Evolutionary conservation across 2,329 filamentous ascomycete species (phyloP).

Genomic region (Aspergillus latus): DNA sequence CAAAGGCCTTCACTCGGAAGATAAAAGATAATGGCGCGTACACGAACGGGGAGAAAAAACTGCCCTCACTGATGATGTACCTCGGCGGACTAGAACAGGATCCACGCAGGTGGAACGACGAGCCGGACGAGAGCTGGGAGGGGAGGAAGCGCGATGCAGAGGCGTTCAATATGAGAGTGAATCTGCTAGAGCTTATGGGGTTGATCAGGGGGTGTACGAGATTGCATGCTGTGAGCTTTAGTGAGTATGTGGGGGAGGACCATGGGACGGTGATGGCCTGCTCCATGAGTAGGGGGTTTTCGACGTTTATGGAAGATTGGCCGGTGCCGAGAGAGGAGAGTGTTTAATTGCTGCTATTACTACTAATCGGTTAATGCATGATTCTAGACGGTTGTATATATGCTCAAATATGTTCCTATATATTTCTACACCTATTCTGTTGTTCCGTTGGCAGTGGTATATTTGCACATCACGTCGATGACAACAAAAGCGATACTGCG

Average conservation of each 20-base stretch:
- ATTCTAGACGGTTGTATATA: too few species aligned
- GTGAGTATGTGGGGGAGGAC: constrained; percentile 32
- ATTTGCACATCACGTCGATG: too few species aligned
- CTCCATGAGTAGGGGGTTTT: constrained; percentile 26
- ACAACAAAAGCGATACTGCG: not conserved
- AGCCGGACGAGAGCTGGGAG: constrained; percentile 35
- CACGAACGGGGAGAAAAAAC: constrained; percentile 13
- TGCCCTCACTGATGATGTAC: constrained; percentile 26
- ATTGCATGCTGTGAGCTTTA: constrained; percentile 18
- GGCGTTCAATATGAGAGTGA: constrained; percentile 26
- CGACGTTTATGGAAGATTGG: constrained; percentile 22
- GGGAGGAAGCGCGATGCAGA: constrained; percentile 20
- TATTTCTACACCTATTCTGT: too few species aligned
- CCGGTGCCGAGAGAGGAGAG: constrained; percentile 3
- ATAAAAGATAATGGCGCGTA: constrained; percentile 7
- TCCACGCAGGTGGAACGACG: constrained; percentile 28
- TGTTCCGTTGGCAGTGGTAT: too few species aligned
- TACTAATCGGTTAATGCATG: too few species aligned
- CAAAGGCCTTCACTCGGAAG: constrained; percentile 28
- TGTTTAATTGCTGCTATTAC: not conserved
- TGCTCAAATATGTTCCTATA: too few species aligned
- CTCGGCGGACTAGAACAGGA: constrained; percentile 38
- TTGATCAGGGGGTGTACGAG: constrained; percentile 17
- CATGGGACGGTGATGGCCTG: constrained; percentile 31
- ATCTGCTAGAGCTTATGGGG: constrained; percentile 21